A percentile compares a stretch with the other conserved stretches of the same genome.
Evolutionary conservation across 164 flowering plant genomes (phyloP).

Genomic region (Macadamia integrifolia): DNA sequence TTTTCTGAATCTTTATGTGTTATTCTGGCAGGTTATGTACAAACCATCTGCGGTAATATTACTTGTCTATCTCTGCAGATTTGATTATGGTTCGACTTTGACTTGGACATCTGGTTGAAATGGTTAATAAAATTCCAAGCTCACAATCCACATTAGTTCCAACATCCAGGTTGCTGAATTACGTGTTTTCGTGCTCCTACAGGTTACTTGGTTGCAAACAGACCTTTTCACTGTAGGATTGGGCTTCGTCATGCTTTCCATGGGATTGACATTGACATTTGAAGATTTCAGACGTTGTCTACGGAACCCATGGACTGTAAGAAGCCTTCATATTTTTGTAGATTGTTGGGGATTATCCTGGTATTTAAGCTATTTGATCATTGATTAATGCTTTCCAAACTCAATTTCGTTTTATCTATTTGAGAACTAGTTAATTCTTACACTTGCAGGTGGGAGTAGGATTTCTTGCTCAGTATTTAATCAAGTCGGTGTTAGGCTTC

Average conservation of each 20-base stretch:
- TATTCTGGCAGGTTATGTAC: conserved; percentile 67
- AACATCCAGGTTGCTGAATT: conserved; percentile 7
- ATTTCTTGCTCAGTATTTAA: conserved; percentile 86
- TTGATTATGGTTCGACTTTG: not conserved
- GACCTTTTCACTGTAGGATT: conserved; percentile 88
- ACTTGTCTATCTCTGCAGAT: conserved; percentile 3
- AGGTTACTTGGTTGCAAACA: conserved; percentile 97
- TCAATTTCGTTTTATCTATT: not conserved
- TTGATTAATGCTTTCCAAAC: not conserved
- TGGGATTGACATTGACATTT: conserved; percentile 96
- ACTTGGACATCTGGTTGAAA: not conserved
- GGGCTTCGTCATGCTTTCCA: conserved; percentile 98
- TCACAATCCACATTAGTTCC: too few species aligned
- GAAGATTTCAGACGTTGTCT: conserved; percentile 91
- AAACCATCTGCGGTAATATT: conserved; percentile 78
- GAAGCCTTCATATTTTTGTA: conserved; percentile 14
- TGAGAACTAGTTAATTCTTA: conserved; percentile 9
- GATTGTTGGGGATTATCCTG: not conserved
- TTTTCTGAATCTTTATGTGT: conserved; percentile 1
- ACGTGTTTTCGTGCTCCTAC: conserved; percentile 13
- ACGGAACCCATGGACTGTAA: conserved; percentile 98
- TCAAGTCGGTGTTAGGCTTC: conserved; percentile 85
- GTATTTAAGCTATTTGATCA: not conserved
- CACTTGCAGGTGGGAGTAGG: conserved; percentile 92
- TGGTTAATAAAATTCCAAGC: not conserved